Conservation (phyloP, 2,329 filamentous ascomycete genomes). For the Aspergillus intermedius region DNA sequence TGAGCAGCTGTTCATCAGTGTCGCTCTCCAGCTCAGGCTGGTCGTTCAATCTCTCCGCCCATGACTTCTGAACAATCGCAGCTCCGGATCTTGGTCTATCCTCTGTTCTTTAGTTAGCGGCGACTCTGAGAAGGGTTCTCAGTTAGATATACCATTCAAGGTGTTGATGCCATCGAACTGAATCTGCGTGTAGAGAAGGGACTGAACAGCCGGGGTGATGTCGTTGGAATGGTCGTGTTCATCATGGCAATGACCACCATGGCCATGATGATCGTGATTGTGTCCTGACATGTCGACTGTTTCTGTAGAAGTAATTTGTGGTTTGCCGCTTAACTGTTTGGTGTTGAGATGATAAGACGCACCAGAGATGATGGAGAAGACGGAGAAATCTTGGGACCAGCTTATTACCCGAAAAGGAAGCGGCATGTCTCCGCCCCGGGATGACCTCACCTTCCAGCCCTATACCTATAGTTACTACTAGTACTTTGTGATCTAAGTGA, state of each 20-base stretch:
- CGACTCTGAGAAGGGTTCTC: not conserved
- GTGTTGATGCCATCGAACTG: slow-evolving; percentile 79
- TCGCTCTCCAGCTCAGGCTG: slow-evolving; percentile 76
- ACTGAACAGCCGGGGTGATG: slow-evolving; percentile 83
- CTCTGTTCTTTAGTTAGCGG: slow-evolving; percentile 36
- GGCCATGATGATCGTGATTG: slow-evolving; percentile 32
- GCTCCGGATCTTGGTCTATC: slow-evolving; percentile 60
- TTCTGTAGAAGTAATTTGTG: not conserved
- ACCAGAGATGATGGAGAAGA: not conserved
- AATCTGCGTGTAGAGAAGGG: slow-evolving; percentile 85
- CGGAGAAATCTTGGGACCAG: not conserved
- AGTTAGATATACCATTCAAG: slow-evolving; percentile 56
- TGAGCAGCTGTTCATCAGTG: slow-evolving; percentile 86
- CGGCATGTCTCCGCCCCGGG: not conserved
- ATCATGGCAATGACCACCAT: slow-evolving; percentile 44
- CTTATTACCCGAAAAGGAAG: not conserved
- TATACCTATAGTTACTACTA: not conserved
- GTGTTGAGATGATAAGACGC: not conserved
- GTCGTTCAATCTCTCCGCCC: slow-evolving; percentile 67
- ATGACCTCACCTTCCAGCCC: not conserved
- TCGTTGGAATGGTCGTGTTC: slow-evolving; percentile 86
- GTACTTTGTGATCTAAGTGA: not conserved
- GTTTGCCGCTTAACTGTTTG: not conserved
- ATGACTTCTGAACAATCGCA: slow-evolving; percentile 80
- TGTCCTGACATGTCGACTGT: slow-evolving; percentile 27